Evolutionary conservation across 2,329 filamentous ascomycete genomes (phyloP), one percentile per base, ranked within the genome.

Genomic region (Metarhizium album): DNA sequence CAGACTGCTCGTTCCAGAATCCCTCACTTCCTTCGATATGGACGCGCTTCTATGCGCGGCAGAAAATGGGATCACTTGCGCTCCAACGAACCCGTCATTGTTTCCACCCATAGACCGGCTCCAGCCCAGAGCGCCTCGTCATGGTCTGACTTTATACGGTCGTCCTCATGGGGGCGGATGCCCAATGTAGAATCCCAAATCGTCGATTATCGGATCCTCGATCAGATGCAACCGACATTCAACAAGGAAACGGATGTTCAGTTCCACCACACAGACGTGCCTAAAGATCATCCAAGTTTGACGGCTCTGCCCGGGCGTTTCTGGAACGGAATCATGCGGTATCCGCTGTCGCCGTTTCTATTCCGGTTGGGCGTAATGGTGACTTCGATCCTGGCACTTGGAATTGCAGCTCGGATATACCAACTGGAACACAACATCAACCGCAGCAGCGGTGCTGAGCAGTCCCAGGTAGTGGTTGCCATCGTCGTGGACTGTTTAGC

Each of bases 401-500:
- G 82, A 14, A 75, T 98, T 8, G 84, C 90, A 2, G 80, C 76
- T 3, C 82, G 82, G 23, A 90, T 97, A 47, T 87, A 83, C 64
- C 71, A 82, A 58, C 68, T 80, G 49, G 76, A 83, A 50, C 67
- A 72, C 58, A 67, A 58, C 59, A 70, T 61, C 52, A 66, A 62
- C 65, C 70, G 58, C 23, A 61, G 62, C 13, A 64, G 62, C 31
- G 68, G 62, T 29, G 68, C 74, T 2, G 83, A 88, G 64, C 82
- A 79, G 29, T 81, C 85, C 38, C 94, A 93, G 48, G 86, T 89
- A 7, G 79, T 90, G 53, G 90, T 97, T 71, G 91, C 91, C 29
- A 84, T 97, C 49, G 80, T 88, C 35, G 87, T 98, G 38, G 91
- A 97, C 67, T 82, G 85, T 6, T 78, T 97, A 14, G 91, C 93